Conservation (phyloP, 2,329 filamentous ascomycete species). For the Magnaporthiopsis poae region DNA sequence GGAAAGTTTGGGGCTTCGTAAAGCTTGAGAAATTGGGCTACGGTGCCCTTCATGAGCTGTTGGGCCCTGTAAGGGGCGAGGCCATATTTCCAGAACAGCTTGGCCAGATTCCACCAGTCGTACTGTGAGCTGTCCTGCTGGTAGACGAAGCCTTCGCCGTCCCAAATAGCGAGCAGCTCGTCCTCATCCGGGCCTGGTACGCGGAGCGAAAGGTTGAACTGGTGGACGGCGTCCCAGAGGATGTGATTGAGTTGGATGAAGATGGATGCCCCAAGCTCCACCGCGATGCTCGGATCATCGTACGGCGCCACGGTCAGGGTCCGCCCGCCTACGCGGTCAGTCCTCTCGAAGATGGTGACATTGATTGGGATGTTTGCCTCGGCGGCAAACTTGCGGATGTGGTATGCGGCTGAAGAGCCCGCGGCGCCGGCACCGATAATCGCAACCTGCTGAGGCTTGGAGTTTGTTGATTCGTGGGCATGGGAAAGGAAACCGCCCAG, state of each 20-base stretch:
- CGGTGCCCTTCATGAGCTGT: constrained; percentile 58
- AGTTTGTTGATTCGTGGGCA: neutral
- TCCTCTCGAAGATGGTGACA: constrained; percentile 81
- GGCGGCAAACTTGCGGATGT: constrained; percentile 62
- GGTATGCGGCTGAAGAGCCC: constrained; percentile 78
- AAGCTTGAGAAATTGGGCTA: constrained; percentile 65
- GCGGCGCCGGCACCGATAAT: constrained; percentile 61
- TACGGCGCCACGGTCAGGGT: constrained; percentile 76
- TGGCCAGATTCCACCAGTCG: constrained; percentile 71
- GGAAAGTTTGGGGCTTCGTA: constrained; percentile 79
- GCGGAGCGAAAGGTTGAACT: constrained; percentile 58
- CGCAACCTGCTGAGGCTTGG: constrained; percentile 19
- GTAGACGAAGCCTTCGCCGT: constrained; percentile 66
- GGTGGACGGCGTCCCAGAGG: constrained; percentile 59
- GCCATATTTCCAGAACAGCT: constrained; percentile 79
- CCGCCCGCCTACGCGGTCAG: constrained; percentile 69
- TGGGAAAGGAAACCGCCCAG: neutral
- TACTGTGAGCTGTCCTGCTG: constrained; percentile 48
- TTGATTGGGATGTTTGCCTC: constrained; percentile 54
- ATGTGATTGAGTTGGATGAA: constrained; percentile 81
- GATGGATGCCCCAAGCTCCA: constrained; percentile 86
- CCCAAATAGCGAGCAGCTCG: constrained; percentile 67
- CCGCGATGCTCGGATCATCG: constrained; percentile 52
- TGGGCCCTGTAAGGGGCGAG: constrained; percentile 64
- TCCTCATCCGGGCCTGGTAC: constrained; percentile 37